Conservation (phyloP, 139 green algal genomes). For the Yamagishiella unicocca region DNA sequence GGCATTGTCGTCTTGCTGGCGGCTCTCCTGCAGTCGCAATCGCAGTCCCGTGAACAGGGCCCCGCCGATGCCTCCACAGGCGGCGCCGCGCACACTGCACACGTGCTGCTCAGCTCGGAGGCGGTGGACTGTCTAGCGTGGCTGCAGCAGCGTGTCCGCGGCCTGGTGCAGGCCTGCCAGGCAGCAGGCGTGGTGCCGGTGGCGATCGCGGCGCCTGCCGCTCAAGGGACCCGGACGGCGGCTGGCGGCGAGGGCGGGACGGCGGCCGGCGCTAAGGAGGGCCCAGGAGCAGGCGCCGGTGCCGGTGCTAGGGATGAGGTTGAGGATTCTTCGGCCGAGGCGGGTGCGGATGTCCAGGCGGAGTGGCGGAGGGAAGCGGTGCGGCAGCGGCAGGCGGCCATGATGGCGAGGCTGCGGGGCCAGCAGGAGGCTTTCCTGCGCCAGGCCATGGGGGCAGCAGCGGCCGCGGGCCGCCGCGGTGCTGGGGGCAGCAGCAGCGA, state of each 20-base stretch:
- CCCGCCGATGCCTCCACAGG: neutral
- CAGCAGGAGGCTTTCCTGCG: constrained; percentile 46
- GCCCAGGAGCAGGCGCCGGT: neutral
- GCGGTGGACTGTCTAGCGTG: constrained; percentile 4
- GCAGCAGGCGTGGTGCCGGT: neutral
- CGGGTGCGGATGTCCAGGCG: neutral
- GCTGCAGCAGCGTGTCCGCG: neutral
- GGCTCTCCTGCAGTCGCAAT: neutral
- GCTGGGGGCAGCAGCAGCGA: neutral
- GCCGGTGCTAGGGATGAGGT: neutral
- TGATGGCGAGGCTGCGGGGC: constrained; percentile 24
- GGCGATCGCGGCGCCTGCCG: no score
- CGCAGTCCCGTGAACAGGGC: neutral
- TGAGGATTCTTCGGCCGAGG: no score
- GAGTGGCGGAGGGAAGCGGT: constrained; percentile 1
- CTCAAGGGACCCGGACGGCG: neutral
- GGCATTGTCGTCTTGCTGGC: neutral
- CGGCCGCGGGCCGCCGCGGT: neutral
- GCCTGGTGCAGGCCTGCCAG: neutral
- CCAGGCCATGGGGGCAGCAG: neutral
- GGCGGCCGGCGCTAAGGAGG: neutral
- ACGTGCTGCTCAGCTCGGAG: neutral
- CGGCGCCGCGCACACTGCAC: neutral
- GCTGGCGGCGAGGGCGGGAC: neutral
- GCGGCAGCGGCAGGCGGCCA: constrained; percentile 11